Percentiles rank a stretch among this genome's conserved stretches.
phyloP scores from a whole-genome alignment of 305 asterid species.

The Fraxinus xanthoxyloides region DNA sequence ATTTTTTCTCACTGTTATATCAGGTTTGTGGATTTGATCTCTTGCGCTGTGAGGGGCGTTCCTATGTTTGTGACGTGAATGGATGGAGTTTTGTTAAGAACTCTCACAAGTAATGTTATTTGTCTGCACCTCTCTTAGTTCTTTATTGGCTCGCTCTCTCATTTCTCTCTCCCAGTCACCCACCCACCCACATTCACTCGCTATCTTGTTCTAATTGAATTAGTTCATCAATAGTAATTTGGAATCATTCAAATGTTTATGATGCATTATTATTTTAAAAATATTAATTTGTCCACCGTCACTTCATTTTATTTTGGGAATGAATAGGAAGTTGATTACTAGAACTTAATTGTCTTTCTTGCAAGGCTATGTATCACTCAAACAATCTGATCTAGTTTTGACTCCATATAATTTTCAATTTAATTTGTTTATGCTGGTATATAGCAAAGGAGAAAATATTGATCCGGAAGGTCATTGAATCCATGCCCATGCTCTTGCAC shows the following conservation, averaged over 20 bases:
- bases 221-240: not conserved
- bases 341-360: not conserved
- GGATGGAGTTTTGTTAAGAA: conserved; percentile 99
- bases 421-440: not conserved
- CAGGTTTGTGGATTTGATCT: conserved; percentile 99
- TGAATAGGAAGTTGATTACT: not conserved
- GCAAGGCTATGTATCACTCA: not conserved
- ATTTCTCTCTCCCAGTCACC: not conserved
- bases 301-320: not conserved
- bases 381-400: not conserved
- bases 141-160: not conserved
- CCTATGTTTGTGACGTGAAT: conserved; percentile 95
- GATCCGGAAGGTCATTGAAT: not conserved
- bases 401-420: not conserved
- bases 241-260: not conserved
- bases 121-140: conserved; percentile 3
- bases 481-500: not conserved
- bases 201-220: conserved; percentile 8
- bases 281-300: not conserved
- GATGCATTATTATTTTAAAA: not conserved
- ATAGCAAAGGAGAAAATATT: not conserved
- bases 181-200: not conserved
- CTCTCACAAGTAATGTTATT: conserved; percentile 68
- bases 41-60: conserved; percentile 89
- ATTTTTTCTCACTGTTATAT: conserved; percentile 24